Base-by-base conservation (phyloP, 2,329 filamentous ascomycete genomes). In the Juglanconis sp. region DNA sequence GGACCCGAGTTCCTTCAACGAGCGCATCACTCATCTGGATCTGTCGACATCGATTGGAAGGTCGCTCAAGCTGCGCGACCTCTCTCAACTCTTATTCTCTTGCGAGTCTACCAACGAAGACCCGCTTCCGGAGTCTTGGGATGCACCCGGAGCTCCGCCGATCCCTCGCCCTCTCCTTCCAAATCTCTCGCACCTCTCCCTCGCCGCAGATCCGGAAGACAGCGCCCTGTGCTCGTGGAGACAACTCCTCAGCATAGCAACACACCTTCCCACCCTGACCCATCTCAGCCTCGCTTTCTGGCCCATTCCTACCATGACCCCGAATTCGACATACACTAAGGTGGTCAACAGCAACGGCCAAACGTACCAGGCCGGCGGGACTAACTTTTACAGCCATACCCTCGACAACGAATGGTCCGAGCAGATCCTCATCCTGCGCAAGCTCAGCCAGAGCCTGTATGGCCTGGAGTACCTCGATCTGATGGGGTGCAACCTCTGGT, bases 241-340 rank as follows among this genome's bases (percentile, higher is more conserved):
- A 52, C 82, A 85, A 40, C 77, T 88, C 4, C 73, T 88, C 31
- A 66, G 76, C 2, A 70, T 88, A n/a, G 78, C 83, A 0, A 69
- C 74, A 10, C 83, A 81, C 64, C 69, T 86, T 6, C 77, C 77
- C 0, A 79, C 76, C 13, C 71, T 88, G 44, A 88, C 85, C 1
- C 84, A 88, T 66, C 74, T 88, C 46, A 85, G 80, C 64, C 76
- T 88, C 6, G 83, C 84, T 15, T 82, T 81, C 68, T 88, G 86
- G 86, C 85, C 86, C 1, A 78, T 80, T 53, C 86, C 86, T 2
- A 79, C 78, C 15, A 71, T 85, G n/a, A 84, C 83, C 2, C 81
- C 82, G 8, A 81, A 82, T 64, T 78, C 83, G 6, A 79, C 76
- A 60, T 74, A 74, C 32, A 72, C 81, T 0, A 78, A 79, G 2